Evolutionary conservation across 306 rosid species (phyloP).

Genomic region (Carpinus fangiana): DNA sequence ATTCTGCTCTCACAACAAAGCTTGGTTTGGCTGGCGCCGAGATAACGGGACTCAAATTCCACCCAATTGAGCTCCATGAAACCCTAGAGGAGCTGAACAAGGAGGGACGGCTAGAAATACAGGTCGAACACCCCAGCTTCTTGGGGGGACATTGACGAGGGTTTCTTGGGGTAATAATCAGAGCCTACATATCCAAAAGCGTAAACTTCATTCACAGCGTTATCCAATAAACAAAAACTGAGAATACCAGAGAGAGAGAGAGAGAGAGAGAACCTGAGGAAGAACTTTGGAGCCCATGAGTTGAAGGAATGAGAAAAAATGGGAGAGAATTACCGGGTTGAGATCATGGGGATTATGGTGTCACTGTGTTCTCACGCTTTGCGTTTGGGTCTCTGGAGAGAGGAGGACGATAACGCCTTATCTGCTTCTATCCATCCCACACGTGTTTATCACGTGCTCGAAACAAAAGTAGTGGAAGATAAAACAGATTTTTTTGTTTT

Average conservation of each 20-base stretch:
- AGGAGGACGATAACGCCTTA: background rate
- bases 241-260: background rate
- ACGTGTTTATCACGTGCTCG: background rate
- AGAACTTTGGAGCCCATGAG: background rate
- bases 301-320: background rate
- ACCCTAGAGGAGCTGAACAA: slow-evolving; percentile 31
- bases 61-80: slow-evolving; percentile 44
- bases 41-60: slow-evolving; percentile 43
- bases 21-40: slow-evolving; percentile 30
- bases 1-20: slow-evolving; percentile 60
- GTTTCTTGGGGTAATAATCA: slow-evolving; percentile 42
- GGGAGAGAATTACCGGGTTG: background rate
- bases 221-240: background rate
- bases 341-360: background rate
- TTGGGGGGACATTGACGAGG: slow-evolving; percentile 39
- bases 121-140: slow-evolving; percentile 42
- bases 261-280: background rate
- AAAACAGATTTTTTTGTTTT: too few species aligned
- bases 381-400: background rate
- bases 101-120: slow-evolving; percentile 36
- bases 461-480: too few species aligned
- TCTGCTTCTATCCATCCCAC: slow-evolving; percentile 2
- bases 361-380: background rate
- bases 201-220: background rate
- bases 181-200: slow-evolving; percentile 36